Evolutionary conservation across 108 stramenopile species (phyloP).

Genomic region (Cafeteria roenbergensis): DNA sequence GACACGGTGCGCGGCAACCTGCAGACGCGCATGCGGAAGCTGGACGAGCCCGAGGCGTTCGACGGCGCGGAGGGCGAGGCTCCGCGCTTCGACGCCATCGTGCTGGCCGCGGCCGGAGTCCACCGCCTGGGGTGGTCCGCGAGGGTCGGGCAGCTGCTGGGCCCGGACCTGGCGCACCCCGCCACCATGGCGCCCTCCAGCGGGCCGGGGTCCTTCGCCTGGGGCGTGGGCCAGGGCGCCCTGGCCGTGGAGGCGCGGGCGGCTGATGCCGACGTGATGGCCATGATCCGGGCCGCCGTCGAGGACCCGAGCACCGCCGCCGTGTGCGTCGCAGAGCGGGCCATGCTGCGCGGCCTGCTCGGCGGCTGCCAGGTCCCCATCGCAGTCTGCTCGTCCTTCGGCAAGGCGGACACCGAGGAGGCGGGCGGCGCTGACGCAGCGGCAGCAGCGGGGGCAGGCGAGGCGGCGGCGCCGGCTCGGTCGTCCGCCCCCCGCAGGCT

Average conservation of each 20-base stretch:
- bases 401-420: too few relatives aligned
- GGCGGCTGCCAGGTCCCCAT: conserved; percentile 99
- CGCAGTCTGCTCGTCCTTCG: too few relatives aligned
- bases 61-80: too few relatives aligned
- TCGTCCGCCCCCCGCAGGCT: too few relatives aligned
- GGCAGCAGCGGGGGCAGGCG: too few relatives aligned
- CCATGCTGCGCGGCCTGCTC: conserved; percentile 87
- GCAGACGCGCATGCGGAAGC: conserved; percentile 92
- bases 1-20: conserved; percentile 98
- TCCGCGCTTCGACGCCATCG: conserved; percentile 62
- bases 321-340: conserved; percentile 93
- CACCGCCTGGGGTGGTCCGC: conserved; percentile 93
- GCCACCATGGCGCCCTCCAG: too few relatives aligned
- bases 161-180: too few relatives aligned
- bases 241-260: conserved; percentile 78
- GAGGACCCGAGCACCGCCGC: conserved; percentile 76
- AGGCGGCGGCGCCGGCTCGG: too few relatives aligned
- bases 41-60: conserved; percentile 93
- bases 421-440: too few relatives aligned
- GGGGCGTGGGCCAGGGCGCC: conserved; percentile 97
- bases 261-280: conserved; percentile 57
- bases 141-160: conserved; percentile 72
- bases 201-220: conserved; percentile 97
- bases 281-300: conserved; percentile 69
- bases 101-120: conserved; percentile 92